These are phyloP conservation scores for Beverwykella pulmonaria DNA, from an alignment of 495 filamentous ascomycete species.

Conservation along the genomic window DNA sequence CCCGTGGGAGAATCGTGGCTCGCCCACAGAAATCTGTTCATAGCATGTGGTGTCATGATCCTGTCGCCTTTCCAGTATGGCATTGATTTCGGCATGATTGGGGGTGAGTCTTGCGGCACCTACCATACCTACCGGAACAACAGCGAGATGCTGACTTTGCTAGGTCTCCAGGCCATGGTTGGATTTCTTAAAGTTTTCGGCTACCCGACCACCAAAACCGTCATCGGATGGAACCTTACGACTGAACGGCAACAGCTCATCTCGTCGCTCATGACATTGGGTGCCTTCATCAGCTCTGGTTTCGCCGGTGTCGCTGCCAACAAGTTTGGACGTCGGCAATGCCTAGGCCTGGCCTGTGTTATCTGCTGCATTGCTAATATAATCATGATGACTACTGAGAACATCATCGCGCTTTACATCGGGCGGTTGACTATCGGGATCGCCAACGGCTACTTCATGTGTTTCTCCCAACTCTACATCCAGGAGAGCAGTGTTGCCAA, in stretches of 20 bases:
- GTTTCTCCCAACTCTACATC: constrained; percentile 34
- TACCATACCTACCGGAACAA: not conserved
- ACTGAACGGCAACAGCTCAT: constrained; percentile 60
- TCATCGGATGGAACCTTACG: constrained; percentile 59
- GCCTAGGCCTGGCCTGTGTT: constrained; percentile 22
- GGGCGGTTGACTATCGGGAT: constrained; percentile 33
- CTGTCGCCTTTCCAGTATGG: constrained; percentile 66
- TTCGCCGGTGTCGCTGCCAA: constrained; percentile 48
- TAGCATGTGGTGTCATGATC: constrained; percentile 52
- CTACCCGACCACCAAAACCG: constrained; percentile 41
- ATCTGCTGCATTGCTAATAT: constrained; percentile 33
- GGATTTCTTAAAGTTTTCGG: constrained; percentile 56
- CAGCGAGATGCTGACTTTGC: not conserved
- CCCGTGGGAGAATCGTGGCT: constrained; percentile 2
- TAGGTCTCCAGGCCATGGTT: constrained; percentile 61
- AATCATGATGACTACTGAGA: constrained; percentile 37
- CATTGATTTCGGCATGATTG: constrained; percentile 64
- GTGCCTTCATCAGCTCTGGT: constrained; percentile 61
- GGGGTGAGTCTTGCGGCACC: constrained; percentile 36
- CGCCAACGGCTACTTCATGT: constrained; percentile 37
- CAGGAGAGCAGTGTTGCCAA: constrained; percentile 32
- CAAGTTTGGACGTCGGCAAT: constrained; percentile 46
- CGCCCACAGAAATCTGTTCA: constrained; percentile 43
- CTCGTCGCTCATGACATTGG: constrained; percentile 62
- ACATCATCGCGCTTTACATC: constrained; percentile 32